These are phyloP conservation scores for Scedosporium aurantiacum DNA, from an alignment of 2,329 filamentous ascomycete species.

Conservation along the genomic window DNA sequence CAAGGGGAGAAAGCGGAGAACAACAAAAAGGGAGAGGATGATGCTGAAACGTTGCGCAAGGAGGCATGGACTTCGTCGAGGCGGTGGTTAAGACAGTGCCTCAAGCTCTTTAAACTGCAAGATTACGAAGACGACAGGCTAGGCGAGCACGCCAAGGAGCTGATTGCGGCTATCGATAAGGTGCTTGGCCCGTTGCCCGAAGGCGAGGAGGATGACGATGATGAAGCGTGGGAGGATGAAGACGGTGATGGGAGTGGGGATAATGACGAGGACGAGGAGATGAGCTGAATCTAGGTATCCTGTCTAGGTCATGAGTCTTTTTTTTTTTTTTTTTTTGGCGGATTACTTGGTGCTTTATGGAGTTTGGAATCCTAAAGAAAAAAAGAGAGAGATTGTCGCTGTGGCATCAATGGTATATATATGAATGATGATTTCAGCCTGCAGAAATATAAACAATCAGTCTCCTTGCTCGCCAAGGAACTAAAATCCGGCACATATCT, in stretches of 20 bases:
- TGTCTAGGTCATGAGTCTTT: not conserved
- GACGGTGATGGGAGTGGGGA: slow-evolving; percentile 36
- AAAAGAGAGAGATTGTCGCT: not conserved
- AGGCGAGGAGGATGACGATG: slow-evolving; percentile 43
- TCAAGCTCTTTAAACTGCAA: slow-evolving; percentile 65
- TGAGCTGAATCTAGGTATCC: slow-evolving; percentile 25
- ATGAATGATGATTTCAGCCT: not conserved
- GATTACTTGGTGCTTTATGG: not conserved
- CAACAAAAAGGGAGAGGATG: slow-evolving; percentile 19
- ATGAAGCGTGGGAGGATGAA: slow-evolving; percentile 41
- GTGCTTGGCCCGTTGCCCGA: slow-evolving; percentile 51
- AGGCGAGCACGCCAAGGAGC: slow-evolving; percentile 62
- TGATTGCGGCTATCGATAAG: slow-evolving; percentile 51
- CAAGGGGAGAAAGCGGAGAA: slow-evolving; percentile 55
- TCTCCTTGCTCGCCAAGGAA: not conserved
- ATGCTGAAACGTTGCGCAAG: slow-evolving; percentile 37
- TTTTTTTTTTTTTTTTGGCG: not conserved
- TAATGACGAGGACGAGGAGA: slow-evolving; percentile 45
- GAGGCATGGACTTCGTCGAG: slow-evolving; percentile 62
- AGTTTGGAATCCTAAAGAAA: not conserved
- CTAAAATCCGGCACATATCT: not conserved
- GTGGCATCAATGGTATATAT: not conserved
- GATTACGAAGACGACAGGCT: slow-evolving; percentile 80
- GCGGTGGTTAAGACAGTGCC: slow-evolving; percentile 71
- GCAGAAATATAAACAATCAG: not conserved